phyloP scores from a whole-genome alignment of 441 rosid species.

The Manihot esculenta region DNA sequence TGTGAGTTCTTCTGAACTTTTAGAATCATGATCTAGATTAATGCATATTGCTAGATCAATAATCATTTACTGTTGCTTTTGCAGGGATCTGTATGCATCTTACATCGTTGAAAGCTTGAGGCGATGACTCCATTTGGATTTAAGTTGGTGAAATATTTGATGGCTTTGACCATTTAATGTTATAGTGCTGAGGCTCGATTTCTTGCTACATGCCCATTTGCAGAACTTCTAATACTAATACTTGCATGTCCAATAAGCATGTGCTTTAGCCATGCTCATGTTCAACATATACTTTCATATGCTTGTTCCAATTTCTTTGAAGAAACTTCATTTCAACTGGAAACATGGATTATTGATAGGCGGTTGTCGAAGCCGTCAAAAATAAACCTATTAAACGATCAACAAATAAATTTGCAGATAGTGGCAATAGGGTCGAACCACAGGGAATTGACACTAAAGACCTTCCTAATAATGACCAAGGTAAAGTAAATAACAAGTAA shows the following conservation, averaged over 20 bases:
- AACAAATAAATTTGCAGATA: no score
- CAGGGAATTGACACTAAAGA: no score
- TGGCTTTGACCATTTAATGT: background rate
- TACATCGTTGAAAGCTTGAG: slow-evolving; percentile 91
- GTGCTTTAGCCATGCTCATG: no score
- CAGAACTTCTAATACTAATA: background rate
- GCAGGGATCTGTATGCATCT: slow-evolving; percentile 95
- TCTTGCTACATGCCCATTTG: slow-evolving; percentile 14
- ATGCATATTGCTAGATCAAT: background rate
- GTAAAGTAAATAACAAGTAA: no score
- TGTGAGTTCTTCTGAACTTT: slow-evolving; percentile 46
- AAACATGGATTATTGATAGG: no score
- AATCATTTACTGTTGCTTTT: background rate
- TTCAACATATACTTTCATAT: background rate
- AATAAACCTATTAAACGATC: no score
- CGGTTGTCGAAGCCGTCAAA: no score
- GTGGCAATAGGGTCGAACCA: no score
- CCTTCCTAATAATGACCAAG: no score
- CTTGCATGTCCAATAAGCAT: background rate
- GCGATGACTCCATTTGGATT: slow-evolving; percentile 36
- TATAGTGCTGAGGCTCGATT: background rate
- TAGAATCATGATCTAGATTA: background rate
- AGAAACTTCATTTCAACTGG: no score
- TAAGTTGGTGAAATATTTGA: background rate
- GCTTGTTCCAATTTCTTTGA: background rate